Evolutionary conservation across 176 grass and related monocot genomes (phyloP).

Genomic region (Bothriochloa decipiens): DNA sequence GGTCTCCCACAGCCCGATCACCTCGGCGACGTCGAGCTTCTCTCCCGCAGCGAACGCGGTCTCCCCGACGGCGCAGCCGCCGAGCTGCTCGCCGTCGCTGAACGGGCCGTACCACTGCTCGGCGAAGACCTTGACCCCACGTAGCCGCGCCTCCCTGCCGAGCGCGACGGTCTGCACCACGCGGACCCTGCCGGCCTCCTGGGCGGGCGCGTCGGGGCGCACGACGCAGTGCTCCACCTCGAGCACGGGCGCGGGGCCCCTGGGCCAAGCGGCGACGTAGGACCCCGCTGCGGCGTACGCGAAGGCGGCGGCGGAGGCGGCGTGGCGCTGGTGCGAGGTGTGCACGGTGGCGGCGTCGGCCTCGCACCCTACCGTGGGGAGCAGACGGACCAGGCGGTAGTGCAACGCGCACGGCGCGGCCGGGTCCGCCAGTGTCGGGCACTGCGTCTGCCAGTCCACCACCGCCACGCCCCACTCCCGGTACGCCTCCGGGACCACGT

Average conservation of each 20-base stretch:
- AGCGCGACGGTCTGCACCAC: slow-evolving; percentile 65
- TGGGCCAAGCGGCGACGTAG: slow-evolving; percentile 66
- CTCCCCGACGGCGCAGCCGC: slow-evolving; percentile 69
- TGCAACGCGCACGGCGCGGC: slow-evolving; percentile 45
- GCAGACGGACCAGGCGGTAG: slow-evolving; percentile 75
- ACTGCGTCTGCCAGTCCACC: slow-evolving; percentile 96
- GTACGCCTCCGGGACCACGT: slow-evolving; percentile 79
- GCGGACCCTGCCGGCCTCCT: slow-evolving; percentile 51
- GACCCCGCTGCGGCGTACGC: slow-evolving; percentile 49
- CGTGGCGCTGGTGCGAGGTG: slow-evolving; percentile 68
- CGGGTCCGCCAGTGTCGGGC: slow-evolving; percentile 80
- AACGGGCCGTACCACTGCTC: slow-evolving; percentile 90
- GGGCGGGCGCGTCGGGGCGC: slow-evolving; percentile 44
- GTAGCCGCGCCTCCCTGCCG: slow-evolving; percentile 55
- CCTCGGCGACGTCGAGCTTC: slow-evolving; percentile 50
- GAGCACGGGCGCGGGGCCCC: slow-evolving; percentile 48
- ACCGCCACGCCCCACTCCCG: slow-evolving; percentile 89
- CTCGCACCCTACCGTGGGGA: slow-evolving; percentile 93
- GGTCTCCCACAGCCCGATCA: slow-evolving; percentile 59
- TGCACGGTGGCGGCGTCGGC: slow-evolving; percentile 91
- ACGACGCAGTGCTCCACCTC: slow-evolving; percentile 91
- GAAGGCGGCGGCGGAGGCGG: slow-evolving; percentile 58
- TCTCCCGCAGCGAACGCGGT: slow-evolving; percentile 69
- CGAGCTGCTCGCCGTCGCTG: slow-evolving; percentile 84
- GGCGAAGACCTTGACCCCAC: slow-evolving; percentile 72